phyloP scores from a whole-genome alignment of 352 stramenopile genomes.

The Peronospora tabacina region DNA sequence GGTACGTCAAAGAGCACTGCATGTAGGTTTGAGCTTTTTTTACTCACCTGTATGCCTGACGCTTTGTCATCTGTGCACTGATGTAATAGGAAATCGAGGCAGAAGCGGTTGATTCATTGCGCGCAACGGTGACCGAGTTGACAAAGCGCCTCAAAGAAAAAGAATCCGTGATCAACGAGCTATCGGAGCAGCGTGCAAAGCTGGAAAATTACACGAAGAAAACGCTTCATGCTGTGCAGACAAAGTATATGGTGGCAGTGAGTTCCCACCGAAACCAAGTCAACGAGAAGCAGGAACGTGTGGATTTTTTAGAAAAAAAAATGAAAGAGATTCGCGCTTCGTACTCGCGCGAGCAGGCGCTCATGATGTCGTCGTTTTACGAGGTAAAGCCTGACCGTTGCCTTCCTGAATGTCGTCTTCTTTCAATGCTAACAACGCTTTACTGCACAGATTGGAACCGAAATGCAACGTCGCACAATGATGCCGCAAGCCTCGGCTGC shows the following conservation, averaged over 20 bases:
- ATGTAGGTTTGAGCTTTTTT: conserved; percentile 1
- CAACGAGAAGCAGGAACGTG: conserved; percentile 77
- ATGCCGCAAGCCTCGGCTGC: conserved; percentile 59
- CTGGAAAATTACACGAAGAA: conserved; percentile 89
- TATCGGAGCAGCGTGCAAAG: conserved; percentile 79
- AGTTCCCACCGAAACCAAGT: conserved; percentile 85
- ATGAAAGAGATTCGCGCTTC: conserved; percentile 73
- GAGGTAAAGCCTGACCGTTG: conserved; percentile 37
- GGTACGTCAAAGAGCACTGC: conserved; percentile 32
- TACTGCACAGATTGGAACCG: conserved; percentile 64
- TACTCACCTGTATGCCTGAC: conserved; percentile 4
- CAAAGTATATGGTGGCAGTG: conserved; percentile 87
- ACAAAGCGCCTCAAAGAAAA: conserved; percentile 86
- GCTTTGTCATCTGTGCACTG: not conserved
- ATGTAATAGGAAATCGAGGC: conserved; percentile 39
- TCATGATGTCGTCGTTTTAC: conserved; percentile 88
- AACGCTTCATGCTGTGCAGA: conserved; percentile 85
- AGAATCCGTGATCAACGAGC: conserved; percentile 82
- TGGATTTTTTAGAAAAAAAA: conserved; percentile 83
- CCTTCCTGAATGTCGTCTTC: not conserved
- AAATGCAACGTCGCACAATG: conserved; percentile 85
- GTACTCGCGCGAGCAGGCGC: conserved; percentile 75
- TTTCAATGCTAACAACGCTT: conserved; percentile 1
- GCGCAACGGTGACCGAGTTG: conserved; percentile 67
- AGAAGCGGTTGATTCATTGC: conserved; percentile 65